Evolutionary conservation across 495 filamentous ascomycete species (phyloP).

Genomic region (Aspergillus nanangensis): DNA sequence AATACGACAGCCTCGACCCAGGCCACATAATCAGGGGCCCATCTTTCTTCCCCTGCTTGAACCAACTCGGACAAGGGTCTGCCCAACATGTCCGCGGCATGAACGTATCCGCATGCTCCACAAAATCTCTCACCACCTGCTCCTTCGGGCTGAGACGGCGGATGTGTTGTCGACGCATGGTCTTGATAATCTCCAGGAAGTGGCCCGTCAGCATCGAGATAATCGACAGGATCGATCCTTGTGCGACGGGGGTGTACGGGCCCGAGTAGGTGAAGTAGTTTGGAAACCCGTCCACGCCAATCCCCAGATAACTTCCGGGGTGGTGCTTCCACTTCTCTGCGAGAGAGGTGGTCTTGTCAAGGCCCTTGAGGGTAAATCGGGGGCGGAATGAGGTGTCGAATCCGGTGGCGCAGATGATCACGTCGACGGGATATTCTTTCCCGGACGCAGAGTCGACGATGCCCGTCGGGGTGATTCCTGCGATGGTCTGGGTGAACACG

Average conservation of each 20-base stretch:
- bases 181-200: constrained; percentile 33
- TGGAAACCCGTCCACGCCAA: constrained; percentile 48
- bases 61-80: constrained; percentile 33
- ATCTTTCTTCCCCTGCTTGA: constrained; percentile 19
- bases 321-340: constrained; percentile 34
- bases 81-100: constrained; percentile 31
- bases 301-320: constrained; percentile 45
- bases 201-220: constrained; percentile 32
- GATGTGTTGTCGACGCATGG: constrained; percentile 23
- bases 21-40: constrained; percentile 6
- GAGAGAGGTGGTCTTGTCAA: constrained; percentile 26
- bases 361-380: constrained; percentile 35
- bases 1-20: constrained; percentile 37
- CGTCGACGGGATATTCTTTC: constrained; percentile 18
- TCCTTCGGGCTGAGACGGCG: constrained; percentile 2
- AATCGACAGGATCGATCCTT: constrained; percentile 23
- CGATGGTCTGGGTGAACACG: constrained; percentile 9
- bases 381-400: constrained; percentile 32
- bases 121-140: constrained; percentile 27
- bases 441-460: constrained; percentile 34
- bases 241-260: constrained; percentile 13
- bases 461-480: constrained; percentile 24
- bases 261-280: constrained; percentile 44
- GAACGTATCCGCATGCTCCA: constrained; percentile 24
- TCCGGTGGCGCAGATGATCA: constrained; percentile 33